A percentile compares a stretch with the other conserved stretches of the same genome.
Conservation (phyloP, 2,329 filamentous ascomycete species). For the Cladobotryum mycophilum region DNA sequence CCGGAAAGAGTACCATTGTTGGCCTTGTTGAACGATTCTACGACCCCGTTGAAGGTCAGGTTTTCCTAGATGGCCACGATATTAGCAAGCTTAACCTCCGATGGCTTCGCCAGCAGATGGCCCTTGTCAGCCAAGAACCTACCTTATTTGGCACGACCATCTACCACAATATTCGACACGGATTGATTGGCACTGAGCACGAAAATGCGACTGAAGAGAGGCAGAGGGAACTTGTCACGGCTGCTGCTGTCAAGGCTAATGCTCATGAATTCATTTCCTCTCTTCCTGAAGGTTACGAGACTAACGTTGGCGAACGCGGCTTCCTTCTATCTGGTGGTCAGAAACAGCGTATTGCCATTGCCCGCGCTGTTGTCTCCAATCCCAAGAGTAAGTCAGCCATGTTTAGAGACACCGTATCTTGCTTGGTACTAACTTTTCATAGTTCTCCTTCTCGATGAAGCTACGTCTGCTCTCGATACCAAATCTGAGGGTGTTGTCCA, state of each 20-base stretch:
- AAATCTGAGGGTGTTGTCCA: constrained; percentile 94
- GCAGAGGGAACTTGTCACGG: constrained; percentile 63
- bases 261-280: constrained; percentile 84
- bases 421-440: constrained; percentile 13
- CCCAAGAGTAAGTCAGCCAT: constrained; percentile 57
- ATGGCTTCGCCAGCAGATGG: constrained; percentile 89
- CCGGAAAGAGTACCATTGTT: constrained; percentile 91
- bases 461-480: constrained; percentile 88
- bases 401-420: background rate
- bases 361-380: constrained; percentile 81
- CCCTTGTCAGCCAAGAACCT: constrained; percentile 89
- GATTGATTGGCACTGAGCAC: constrained; percentile 75
- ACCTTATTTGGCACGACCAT: constrained; percentile 87
- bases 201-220: constrained; percentile 62
- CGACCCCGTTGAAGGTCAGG: constrained; percentile 71
- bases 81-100: constrained; percentile 75
- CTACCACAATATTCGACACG: constrained; percentile 79
- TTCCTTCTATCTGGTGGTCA: constrained; percentile 91
- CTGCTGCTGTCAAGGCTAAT: constrained; percentile 85
- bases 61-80: constrained; percentile 78
- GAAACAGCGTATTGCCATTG: constrained; percentile 94
- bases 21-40: constrained; percentile 94
- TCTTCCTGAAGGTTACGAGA: constrained; percentile 85
- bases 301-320: constrained; percentile 87
- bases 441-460: constrained; percentile 87